These are phyloP conservation scores for Lachnellula occidentalis DNA, from an alignment of 2,329 filamentous ascomycete genomes.

Conservation along the genomic window DNA sequence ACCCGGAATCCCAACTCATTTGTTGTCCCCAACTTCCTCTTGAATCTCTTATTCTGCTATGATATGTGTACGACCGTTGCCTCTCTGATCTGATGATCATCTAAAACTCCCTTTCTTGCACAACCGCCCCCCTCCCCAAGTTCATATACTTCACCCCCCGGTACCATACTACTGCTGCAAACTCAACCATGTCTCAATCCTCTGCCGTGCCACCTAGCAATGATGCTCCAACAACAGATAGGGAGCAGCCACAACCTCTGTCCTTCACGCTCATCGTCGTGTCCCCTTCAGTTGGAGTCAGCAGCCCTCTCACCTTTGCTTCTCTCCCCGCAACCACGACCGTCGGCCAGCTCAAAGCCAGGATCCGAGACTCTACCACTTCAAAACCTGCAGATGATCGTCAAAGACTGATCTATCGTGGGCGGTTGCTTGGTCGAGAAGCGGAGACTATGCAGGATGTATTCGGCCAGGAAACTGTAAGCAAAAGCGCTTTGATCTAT, in stretches of 20 bases:
- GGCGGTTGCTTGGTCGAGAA: conserved; percentile 50
- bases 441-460: conserved; percentile 51
- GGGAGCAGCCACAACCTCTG: conserved; percentile 18
- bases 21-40: too few relatives aligned
- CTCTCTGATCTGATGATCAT: too few relatives aligned
- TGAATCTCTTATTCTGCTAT: too few relatives aligned
- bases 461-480: conserved; percentile 46
- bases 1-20: too few relatives aligned
- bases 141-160: too few relatives aligned
- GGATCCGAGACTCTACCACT: conserved; percentile 47
- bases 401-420: conserved; percentile 56
- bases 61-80: too few relatives aligned
- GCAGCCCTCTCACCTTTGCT: conserved; percentile 45
- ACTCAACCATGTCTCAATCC: conserved; percentile 19
- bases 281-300: conserved; percentile 52
- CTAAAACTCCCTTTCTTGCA: too few relatives aligned
- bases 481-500: conserved; percentile 1
- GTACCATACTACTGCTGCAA: neutral
- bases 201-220: conserved; percentile 1
- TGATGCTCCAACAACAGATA: conserved; percentile 16
- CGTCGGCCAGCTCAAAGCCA: conserved; percentile 52
- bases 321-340: conserved; percentile 46
- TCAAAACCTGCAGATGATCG: conserved; percentile 47
- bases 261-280: conserved; percentile 53
- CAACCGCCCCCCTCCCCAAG: too few relatives aligned